Conservation (phyloP, 139 green algal genomes). For the Chlamydomonas sphaeroides region DNA sequence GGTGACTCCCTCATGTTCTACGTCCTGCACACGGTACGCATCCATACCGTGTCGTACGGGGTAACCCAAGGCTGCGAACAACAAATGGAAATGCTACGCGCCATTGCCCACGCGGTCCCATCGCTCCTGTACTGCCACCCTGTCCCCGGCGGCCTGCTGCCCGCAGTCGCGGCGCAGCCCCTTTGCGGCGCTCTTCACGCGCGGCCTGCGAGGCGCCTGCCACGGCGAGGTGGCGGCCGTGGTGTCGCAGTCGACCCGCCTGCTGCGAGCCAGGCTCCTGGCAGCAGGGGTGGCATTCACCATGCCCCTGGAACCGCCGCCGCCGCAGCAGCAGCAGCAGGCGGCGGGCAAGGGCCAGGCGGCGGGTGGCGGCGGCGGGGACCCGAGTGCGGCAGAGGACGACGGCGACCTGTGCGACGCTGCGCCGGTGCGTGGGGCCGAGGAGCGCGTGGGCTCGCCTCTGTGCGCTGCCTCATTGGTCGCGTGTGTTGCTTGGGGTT, state of each 20-base stretch:
- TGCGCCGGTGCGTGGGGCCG: no score
- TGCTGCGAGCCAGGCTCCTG: constrained; percentile 48
- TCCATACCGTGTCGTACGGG: no score
- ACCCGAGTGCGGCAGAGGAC: no score
- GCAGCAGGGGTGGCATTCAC: constrained; percentile 53
- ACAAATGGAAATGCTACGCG: no score
- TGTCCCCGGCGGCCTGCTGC: no score
- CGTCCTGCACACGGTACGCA: constrained; percentile 27
- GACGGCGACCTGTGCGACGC: constrained; percentile 17
- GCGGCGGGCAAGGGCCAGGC: neutral
- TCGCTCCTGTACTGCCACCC: no score
- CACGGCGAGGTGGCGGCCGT: constrained; percentile 52
- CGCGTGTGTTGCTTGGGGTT: no score
- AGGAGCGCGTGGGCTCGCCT: no score
- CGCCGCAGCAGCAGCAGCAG: neutral
- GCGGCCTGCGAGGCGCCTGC: constrained; percentile 59
- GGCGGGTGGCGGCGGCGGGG: neutral
- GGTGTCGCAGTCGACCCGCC: constrained; percentile 59
- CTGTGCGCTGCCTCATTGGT: no score
- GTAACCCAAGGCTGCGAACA: no score
- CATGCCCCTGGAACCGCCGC: constrained; percentile 45
- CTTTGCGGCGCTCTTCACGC: constrained; percentile 60
- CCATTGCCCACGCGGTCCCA: no score
- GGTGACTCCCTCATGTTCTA: constrained; percentile 33
- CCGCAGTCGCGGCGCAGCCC: constrained; percentile 45